These are phyloP conservation scores for Mangifera indica DNA, from an alignment of 345 rosid species.

Conservation along the genomic window DNA sequence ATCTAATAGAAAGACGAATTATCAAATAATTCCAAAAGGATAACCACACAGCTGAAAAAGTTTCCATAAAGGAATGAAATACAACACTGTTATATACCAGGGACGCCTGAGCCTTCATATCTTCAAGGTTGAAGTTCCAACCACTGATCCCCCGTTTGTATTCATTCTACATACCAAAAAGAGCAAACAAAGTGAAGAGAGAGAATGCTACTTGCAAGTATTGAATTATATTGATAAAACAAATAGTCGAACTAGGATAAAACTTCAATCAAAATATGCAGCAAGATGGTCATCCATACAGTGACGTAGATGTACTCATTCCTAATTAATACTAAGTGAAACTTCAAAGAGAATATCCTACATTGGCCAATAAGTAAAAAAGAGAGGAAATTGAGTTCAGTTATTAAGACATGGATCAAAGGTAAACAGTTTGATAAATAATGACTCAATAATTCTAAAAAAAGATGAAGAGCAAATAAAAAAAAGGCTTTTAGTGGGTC, in stretches of 20 bases:
- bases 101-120: constrained; percentile 98
- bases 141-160: constrained; percentile 96
- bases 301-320: background rate
- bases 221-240: constrained; percentile 2
- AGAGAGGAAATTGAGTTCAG: no score
- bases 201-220: background rate
- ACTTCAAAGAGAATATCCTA: background rate
- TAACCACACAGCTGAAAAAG: background rate
- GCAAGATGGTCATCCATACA: background rate
- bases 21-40: constrained; percentile 1
- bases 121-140: constrained; percentile 97
- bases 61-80: constrained; percentile 6
- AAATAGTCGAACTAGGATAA: background rate
- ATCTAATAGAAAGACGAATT: constrained; percentile 52
- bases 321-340: background rate
- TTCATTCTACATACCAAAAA: constrained; percentile 65
- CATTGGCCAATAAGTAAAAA: background rate
- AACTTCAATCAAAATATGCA: constrained; percentile 2
- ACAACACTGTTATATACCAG: constrained; percentile 55
- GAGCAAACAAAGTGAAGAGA: background rate
- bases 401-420: background rate
- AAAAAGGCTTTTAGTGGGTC: background rate
- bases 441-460: background rate
- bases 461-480: background rate
- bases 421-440: background rate